Evolutionary conservation across 2,329 filamentous ascomycete genomes (phyloP).

Genomic region (Elsinoe fawcettii): DNA sequence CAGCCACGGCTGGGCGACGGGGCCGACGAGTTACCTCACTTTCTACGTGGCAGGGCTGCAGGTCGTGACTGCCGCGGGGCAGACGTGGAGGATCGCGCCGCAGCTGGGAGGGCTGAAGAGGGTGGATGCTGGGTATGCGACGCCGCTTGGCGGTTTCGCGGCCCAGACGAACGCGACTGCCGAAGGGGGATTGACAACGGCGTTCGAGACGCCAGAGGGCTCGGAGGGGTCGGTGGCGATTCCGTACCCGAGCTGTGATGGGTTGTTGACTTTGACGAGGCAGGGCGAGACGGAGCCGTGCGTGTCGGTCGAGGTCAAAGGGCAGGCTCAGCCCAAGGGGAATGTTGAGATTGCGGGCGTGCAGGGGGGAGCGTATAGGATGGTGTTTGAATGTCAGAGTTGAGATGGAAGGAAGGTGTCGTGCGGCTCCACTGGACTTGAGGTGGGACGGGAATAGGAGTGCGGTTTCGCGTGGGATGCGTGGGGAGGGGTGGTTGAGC

Average conservation of each 20-base stretch:
- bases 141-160: constrained; percentile 1
- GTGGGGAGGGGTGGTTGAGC: not conserved
- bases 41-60: constrained; percentile 37
- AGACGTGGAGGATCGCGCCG: constrained; percentile 15
- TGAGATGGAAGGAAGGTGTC: not conserved
- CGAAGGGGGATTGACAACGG: not conserved
- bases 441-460: not conserved
- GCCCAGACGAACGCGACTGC: constrained; percentile 13
- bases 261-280: constrained; percentile 15
- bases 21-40: constrained; percentile 39
- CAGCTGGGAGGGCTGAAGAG: constrained; percentile 16
- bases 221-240: constrained; percentile 11
- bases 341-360: constrained; percentile 17
- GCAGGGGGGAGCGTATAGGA: constrained; percentile 14
- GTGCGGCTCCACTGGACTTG: not conserved
- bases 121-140: constrained; percentile 15
- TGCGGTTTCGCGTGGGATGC: not conserved
- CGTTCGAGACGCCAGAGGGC: constrained; percentile 7
- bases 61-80: constrained; percentile 26
- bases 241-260: constrained; percentile 17
- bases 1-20: constrained; percentile 46
- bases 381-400: not conserved
- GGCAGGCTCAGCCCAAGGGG: constrained; percentile 8
- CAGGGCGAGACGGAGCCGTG: constrained; percentile 14
- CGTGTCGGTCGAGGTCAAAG: constrained; percentile 14